Percentiles rank a stretch among this genome's conserved stretches.
phyloP scores from a whole-genome alignment of 140 eudicot species.

The Ambrosia hybrid region DNA sequence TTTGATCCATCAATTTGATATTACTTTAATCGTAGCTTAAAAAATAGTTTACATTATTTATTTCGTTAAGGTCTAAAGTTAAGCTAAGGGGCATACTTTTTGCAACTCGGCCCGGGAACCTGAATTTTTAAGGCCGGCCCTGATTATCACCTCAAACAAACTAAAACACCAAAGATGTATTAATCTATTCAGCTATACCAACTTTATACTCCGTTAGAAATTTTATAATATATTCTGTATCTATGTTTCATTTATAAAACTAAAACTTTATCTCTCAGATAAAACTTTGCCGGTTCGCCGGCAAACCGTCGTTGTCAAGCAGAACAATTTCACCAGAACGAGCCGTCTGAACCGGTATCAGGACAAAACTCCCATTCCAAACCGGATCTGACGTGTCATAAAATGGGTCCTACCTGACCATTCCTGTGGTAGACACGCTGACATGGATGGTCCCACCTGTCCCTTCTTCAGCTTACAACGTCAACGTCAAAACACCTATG shows the following conservation, averaged over 20 bases:
- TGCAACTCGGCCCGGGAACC: too few relatives aligned
- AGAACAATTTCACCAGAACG: constrained; percentile 38
- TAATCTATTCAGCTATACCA: too few relatives aligned
- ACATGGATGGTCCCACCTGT: constrained; percentile 44
- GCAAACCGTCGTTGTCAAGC: constrained; percentile 54
- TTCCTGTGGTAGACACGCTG: constrained; percentile 1
- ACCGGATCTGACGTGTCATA: constrained; percentile 44
- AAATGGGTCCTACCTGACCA: constrained; percentile 33
- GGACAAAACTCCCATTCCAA: constrained; percentile 41
- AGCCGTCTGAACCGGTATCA: constrained; percentile 38
- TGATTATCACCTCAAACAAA: too few relatives aligned
- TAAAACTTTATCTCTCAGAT: not conserved
- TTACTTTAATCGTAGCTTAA: too few relatives aligned
- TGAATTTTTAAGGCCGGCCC: too few relatives aligned
- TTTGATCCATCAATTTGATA: too few relatives aligned
- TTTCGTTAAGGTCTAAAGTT: too few relatives aligned
- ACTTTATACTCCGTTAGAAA: too few relatives aligned
- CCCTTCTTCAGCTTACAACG: constrained; percentile 23
- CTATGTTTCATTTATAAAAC: not conserved
- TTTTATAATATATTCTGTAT: too few relatives aligned
- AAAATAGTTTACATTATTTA: too few relatives aligned
- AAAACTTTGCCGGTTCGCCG: constrained; percentile 44
- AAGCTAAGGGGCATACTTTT: too few relatives aligned
- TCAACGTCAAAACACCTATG: constrained; percentile 22
- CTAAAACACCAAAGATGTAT: too few relatives aligned